Percentiles rank a stretch among this genome's conserved stretches.
Conservation (phyloP, 495 filamentous ascomycete genomes). For the Penicillium waksmanii region DNA sequence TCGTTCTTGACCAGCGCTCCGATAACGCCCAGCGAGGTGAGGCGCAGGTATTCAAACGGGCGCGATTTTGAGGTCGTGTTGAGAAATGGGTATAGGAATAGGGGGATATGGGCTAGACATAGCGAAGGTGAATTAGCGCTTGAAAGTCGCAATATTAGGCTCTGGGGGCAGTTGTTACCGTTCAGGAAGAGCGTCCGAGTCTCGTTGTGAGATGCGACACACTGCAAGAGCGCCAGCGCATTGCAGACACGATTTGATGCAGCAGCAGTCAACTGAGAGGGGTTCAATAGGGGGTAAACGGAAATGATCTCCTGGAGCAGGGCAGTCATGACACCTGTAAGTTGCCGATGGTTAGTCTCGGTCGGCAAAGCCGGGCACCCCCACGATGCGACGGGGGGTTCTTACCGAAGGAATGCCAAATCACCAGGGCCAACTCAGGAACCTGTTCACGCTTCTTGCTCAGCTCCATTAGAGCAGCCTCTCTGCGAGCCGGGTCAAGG, state of each 20-base stretch:
- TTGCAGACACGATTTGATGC: constrained; percentile 98
- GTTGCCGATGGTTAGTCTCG: constrained; percentile 31
- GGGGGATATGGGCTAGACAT: constrained; percentile 85
- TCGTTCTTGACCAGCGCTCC: constrained; percentile 99
- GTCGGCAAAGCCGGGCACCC: constrained; percentile 20
- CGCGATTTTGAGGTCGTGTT: constrained; percentile 99
- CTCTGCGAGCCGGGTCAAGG: constrained; percentile 81
- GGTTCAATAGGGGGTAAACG: constrained; percentile 94
- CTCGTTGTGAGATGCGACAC: constrained; percentile 96
- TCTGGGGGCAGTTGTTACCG: constrained; percentile 56
- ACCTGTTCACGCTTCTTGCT: constrained; percentile 99
- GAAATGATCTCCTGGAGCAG: constrained; percentile 98
- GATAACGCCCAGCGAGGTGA: constrained; percentile 98
- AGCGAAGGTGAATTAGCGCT: constrained; percentile 8
- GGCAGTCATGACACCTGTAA: constrained; percentile 93
- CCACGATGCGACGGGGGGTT: constrained; percentile 15
- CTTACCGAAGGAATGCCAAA: constrained; percentile 99
- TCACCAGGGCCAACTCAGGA: constrained; percentile 90
- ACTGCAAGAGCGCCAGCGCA: constrained; percentile 93
- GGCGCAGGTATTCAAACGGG: constrained; percentile 95
- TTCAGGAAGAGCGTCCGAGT: constrained; percentile 90
- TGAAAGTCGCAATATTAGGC: constrained; percentile 4
- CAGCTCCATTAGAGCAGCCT: constrained; percentile 90
- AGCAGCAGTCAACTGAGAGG: constrained; percentile 93
- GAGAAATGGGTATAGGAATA: constrained; percentile 97